Evolutionary conservation across 1,139 yeast genomes (phyloP), one percentile per base, ranked within the genome.

Genomic region (Candida sojae): DNA sequence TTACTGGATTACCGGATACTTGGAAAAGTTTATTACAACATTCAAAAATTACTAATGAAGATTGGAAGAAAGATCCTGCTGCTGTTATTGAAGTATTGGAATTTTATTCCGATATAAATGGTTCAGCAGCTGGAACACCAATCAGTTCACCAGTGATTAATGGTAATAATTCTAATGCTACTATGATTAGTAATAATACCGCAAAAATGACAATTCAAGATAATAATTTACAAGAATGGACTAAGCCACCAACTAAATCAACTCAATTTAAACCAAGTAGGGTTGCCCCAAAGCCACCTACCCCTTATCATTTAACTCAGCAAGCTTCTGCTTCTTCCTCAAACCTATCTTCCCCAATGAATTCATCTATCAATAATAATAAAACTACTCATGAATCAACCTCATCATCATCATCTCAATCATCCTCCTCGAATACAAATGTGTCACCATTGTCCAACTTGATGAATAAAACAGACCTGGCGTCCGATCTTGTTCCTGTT

Each of bases 11-110:
- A 60, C 93, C 93, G 0, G 88, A 88, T 28, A 84, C 87, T 49
- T 87, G 93, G 95, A 84, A 85, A 58, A 82, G 77, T 52, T 68
- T 87, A 55, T 75, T 87, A 46, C 86, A 86, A 58, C 90, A 86
- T 60, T 86, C 92, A 9, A 83, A 87, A 60, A 86, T 87, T 57
- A 86, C 93, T 4, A 86, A 85, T 55, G 93, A 86, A 58, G 95
- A 87, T 67, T 84, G 90, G 86, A 84, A 86, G 50, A 86, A 84
- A 58, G 90, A 87, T 59, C 92, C 95, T 1, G 88, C 84, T 29
- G 95, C 95, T 0, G 93, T 80, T 38, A 91, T 93, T 56, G 97
- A 93, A 62, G 99, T 92, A 1, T 80, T 95, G 62, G 96, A 90
- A 58, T 93, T 95, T 63, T 90, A 89, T 63, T 77, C 76, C 11